Percentiles rank a stretch among this genome's conserved stretches.
phyloP scores from a whole-genome alignment of 202 grass and related monocot species.

The Thinopyrum obtusiflorum region DNA sequence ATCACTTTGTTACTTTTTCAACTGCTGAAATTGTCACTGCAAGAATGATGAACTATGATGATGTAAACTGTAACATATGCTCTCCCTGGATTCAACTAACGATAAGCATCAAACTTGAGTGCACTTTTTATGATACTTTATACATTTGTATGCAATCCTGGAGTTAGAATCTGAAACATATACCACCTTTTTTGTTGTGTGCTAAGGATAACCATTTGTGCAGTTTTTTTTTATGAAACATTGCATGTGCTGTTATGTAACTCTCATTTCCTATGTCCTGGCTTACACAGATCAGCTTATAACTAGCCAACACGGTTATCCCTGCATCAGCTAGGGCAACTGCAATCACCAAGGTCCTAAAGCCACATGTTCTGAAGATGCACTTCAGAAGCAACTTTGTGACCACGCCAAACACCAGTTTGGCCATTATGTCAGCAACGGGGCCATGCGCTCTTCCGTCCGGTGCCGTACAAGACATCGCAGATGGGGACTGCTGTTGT shows the following conservation, averaged over 20 bases:
- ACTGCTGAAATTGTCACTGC: not conserved
- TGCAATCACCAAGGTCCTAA: too few species aligned
- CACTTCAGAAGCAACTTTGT: too few species aligned
- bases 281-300: too few species aligned
- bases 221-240: not conserved
- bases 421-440: too few species aligned
- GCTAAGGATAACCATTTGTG: not conserved
- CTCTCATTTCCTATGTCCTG: too few species aligned
- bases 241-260: not conserved
- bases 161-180: constrained; percentile 1
- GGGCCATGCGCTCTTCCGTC: too few species aligned
- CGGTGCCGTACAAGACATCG: not conserved
- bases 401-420: too few species aligned
- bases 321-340: too few species aligned
- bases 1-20: not conserved
- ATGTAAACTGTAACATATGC: not conserved
- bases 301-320: too few species aligned
- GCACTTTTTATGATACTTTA: not conserved
- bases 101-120: not conserved
- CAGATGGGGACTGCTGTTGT: not conserved
- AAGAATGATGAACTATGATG: not conserved
- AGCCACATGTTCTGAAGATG: too few species aligned
- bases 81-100: not conserved
- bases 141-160: not conserved
- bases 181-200: not conserved